Percentiles rank a stretch among this genome's conserved stretches.
Evolutionary conservation across 257 asterid species (phyloP).

Genomic region (Ilex aquifolium): DNA sequence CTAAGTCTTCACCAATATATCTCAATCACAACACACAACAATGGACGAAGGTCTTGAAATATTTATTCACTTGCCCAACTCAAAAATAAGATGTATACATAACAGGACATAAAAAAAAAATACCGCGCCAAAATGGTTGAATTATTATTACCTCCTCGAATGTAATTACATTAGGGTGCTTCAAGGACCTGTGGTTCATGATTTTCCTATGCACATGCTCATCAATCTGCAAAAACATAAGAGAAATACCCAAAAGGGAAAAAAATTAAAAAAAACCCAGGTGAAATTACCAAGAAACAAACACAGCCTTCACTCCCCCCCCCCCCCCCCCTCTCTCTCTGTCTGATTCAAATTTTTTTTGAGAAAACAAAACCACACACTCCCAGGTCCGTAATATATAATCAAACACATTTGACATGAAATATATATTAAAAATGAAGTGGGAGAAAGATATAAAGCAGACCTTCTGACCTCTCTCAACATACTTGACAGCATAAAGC

Average conservation of each 20-base stretch:
- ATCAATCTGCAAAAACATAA: slow-evolving; percentile 44
- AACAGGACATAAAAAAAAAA: too few species aligned
- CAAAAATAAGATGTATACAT: too few species aligned
- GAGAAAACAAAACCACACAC: too few species aligned
- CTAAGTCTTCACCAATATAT: too few species aligned
- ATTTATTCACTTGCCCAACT: too few species aligned
- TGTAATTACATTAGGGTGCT: slow-evolving; percentile 61
- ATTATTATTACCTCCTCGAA: slow-evolving; percentile 63
- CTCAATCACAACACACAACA: too few species aligned
- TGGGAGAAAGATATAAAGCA: not conserved
- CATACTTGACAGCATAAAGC: slow-evolving; percentile 76
- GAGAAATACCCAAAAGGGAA: not conserved
- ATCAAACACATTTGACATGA: not conserved
- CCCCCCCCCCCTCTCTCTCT: too few species aligned
- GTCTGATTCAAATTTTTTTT: too few species aligned
- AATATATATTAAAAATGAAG: too few species aligned
- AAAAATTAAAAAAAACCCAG: not conserved
- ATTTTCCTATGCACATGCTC: slow-evolving; percentile 83
- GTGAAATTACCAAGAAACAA: not conserved
- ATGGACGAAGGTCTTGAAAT: too few species aligned
- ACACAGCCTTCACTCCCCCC: too few species aligned
- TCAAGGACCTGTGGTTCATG: slow-evolving; percentile 70
- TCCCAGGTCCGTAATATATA: too few species aligned
- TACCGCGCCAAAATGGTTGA: not conserved
- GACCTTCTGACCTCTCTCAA: slow-evolving; percentile 81